Evolutionary conservation across 805 yeast species (phyloP), one percentile per base, ranked within the genome.

Genomic region (Ascoidea asiatica): DNA sequence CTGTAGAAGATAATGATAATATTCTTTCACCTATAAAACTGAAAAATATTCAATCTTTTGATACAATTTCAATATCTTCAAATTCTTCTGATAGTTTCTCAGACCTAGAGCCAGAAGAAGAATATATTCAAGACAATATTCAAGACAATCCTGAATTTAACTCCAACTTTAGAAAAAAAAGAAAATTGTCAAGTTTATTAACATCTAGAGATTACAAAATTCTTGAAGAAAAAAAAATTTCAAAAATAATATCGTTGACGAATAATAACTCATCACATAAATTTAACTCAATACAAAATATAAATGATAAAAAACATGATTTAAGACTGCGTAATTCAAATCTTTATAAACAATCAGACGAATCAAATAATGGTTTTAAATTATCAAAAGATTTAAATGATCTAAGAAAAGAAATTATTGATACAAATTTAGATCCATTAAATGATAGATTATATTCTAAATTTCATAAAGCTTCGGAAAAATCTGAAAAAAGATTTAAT

Each of bases 401-500:
- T 23, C 33, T 23, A 7, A 23, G 11, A 11, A 23, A 23, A 11
- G 6, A 23, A 7, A 7, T 23, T 7, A 6, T 7, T 7, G 6
- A 7, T 7, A 7, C 11, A 6, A 23, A 23, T 7, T 7, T 7
- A 7, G 51, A 48, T 39, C 52, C 52, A 6, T 36, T 49, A 11
- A 18, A 19, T 7, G 45, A 46, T 36, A 29, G 19, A 18, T 19
- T 20, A 2, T 49, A 44, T 23, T 1, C 43, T 5, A 42, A 46
- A 36, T 49, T 33, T 40, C 52, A 49, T 40, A 49, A 47, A 36
- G 33, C 52, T 17, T 46, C 47, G 19, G 21, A 43, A 21, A 49
- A 51, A 37, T 46, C 44, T 13, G 52, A 49, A 38, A 49, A 46
- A 43, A 44, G 44, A 19, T 45, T 47, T 37, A 48, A 50, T 7